phyloP scores from a whole-genome alignment of 2,329 filamentous ascomycete genomes.

The Alternaria sp. region DNA sequence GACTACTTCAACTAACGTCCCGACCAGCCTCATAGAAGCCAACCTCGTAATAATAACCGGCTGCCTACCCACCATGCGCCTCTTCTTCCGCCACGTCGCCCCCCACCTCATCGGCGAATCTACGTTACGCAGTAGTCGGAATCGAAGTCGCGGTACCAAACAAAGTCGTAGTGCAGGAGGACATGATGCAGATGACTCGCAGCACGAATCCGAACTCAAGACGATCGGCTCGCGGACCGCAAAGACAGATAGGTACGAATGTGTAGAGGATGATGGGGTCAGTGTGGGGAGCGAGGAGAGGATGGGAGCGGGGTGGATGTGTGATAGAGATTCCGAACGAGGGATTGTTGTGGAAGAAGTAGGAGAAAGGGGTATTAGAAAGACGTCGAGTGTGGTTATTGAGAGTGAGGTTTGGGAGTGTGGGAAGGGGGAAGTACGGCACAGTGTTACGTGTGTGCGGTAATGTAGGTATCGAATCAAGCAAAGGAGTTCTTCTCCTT shows the following conservation, averaged over 20 bases:
- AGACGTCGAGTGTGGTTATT: background rate
- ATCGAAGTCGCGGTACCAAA: background rate
- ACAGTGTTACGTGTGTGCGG: background rate
- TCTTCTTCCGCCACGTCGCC: constrained; percentile 49
- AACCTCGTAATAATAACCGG: constrained; percentile 53
- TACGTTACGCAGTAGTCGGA: constrained; percentile 7
- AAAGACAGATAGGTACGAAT: too few relatives aligned
- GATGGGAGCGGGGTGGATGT: background rate
- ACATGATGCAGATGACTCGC: background rate
- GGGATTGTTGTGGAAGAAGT: background rate
- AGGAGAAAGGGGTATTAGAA: background rate
- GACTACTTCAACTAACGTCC: background rate
- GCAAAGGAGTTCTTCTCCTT: background rate
- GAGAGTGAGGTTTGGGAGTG: background rate
- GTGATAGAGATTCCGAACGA: background rate
- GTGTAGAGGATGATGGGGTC: constrained; percentile 9
- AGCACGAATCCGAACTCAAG: constrained; percentile 6
- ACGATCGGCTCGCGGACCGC: constrained; percentile 10
- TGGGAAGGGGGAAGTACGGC: background rate
- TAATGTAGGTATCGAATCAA: rapidly evolving
- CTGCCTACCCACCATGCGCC: constrained; percentile 50
- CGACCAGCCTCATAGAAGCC: constrained; percentile 45
- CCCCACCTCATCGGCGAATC: constrained; percentile 28
- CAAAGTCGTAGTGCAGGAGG: background rate
- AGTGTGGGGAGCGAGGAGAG: constrained; percentile 20